A percentile compares a stretch with the other conserved stretches of the same genome.
Conservation (phyloP, 768 basidiomycete genomes). For the Favolaschia claudopus region DNA sequence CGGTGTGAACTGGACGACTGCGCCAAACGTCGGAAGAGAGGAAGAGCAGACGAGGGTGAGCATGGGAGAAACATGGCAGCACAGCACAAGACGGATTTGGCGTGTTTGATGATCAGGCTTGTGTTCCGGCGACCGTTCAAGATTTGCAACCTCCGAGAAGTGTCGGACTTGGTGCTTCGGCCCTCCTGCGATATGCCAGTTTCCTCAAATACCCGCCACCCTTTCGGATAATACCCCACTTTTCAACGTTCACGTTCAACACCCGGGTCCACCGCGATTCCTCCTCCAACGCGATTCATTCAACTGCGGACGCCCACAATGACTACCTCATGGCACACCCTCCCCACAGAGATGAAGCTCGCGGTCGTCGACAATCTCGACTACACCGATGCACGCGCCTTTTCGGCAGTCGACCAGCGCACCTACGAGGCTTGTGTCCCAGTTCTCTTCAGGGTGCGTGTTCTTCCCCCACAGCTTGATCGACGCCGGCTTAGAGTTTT, state of each 20-base stretch:
- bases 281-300: no score
- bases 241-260: no score
- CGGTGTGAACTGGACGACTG: no score
- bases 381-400: slow-evolving; percentile 48
- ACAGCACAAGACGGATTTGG: no score
- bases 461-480: slow-evolving; percentile 7
- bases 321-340: slow-evolving; percentile 54
- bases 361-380: slow-evolving; percentile 60
- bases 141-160: slow-evolving; percentile 24
- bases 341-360: slow-evolving; percentile 74
- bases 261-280: no score
- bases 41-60: no score
- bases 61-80: no score
- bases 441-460: slow-evolving; percentile 62
- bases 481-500: slow-evolving; percentile 16
- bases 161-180: slow-evolving; percentile 19
- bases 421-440: slow-evolving; percentile 66
- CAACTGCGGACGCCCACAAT: slow-evolving; percentile 30
- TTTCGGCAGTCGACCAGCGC: slow-evolving; percentile 57
- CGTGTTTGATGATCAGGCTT: slow-evolving; percentile 13
- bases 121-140: slow-evolving; percentile 3
- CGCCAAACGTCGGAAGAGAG: no score
- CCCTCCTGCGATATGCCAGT: slow-evolving; percentile 15
- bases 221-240: no score
- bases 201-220: slow-evolving; percentile 20